A percentile compares a stretch with the other conserved stretches of the same genome.
phyloP scores from a whole-genome alignment of 306 rosid species.

The Cucurbita moschata region DNA sequence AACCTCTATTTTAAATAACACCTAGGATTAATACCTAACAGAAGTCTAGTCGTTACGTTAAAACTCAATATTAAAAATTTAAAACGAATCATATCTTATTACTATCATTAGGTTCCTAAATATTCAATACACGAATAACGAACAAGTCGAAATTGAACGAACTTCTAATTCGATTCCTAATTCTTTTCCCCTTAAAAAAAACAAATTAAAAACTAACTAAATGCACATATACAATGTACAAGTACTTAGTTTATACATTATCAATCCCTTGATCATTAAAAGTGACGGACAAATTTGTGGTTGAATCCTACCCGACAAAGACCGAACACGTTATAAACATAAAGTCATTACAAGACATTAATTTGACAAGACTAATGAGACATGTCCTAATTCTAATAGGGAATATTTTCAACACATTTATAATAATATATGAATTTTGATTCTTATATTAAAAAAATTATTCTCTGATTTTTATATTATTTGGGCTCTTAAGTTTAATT shows the following conservation, averaged over 20 bases:
- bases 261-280: neutral
- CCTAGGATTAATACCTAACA: too few relatives aligned
- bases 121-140: too few relatives aligned
- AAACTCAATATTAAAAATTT: too few relatives aligned
- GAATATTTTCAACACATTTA: neutral
- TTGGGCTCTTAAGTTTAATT: neutral
- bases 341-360: neutral
- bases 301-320: neutral
- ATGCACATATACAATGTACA: neutral
- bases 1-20: too few relatives aligned
- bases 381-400: neutral
- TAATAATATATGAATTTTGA: neutral
- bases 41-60: too few relatives aligned
- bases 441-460: neutral
- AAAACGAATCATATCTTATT: too few relatives aligned
- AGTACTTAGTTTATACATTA: neutral
- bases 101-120: too few relatives aligned
- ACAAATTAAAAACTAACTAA: too few relatives aligned
- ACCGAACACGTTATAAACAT: neutral
- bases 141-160: too few relatives aligned
- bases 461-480: neutral
- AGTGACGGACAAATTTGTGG: neutral
- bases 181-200: too few relatives aligned
- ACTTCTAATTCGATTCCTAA: too few relatives aligned
- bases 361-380: neutral